A percentile compares a stretch with the other conserved stretches of the same genome.
phyloP scores from a whole-genome alignment of 164 flowering plant species.

The Nymphaea thermarum region DNA sequence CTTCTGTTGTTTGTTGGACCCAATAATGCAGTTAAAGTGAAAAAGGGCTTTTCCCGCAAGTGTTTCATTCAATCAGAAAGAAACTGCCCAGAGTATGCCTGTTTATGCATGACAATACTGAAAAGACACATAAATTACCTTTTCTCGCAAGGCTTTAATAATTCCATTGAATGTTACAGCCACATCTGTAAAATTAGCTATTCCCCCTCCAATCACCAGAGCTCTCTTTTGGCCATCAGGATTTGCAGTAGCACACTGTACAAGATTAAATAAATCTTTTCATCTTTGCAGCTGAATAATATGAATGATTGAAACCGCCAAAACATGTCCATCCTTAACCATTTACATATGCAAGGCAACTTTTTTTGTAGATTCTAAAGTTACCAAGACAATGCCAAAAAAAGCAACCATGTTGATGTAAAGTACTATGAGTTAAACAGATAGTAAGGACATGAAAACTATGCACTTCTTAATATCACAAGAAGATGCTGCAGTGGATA shows the following conservation, averaged over 20 bases:
- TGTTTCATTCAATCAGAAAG: not conserved
- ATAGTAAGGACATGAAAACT: not conserved
- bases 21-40: not conserved
- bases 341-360: no score
- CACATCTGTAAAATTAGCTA: conserved; percentile 90
- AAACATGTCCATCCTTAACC: no score
- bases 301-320: no score
- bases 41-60: not conserved
- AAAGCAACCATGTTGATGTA: not conserved
- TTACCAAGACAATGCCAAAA: no score
- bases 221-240: conserved; percentile 90
- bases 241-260: conserved; percentile 73
- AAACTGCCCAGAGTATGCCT: not conserved
- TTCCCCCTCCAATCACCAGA: conserved; percentile 85
- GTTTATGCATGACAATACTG: not conserved
- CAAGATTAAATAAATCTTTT: conserved; percentile 3
- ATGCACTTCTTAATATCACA: not conserved
- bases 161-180: conserved; percentile 89
- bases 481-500: not conserved
- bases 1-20: not conserved
- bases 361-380: no score
- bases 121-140: conserved; percentile 5
- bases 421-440: not conserved
- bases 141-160: conserved; percentile 45
- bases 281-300: no score